Conservation (phyloP, 345 rosid genomes). For the Sonneratia caseolaris region DNA sequence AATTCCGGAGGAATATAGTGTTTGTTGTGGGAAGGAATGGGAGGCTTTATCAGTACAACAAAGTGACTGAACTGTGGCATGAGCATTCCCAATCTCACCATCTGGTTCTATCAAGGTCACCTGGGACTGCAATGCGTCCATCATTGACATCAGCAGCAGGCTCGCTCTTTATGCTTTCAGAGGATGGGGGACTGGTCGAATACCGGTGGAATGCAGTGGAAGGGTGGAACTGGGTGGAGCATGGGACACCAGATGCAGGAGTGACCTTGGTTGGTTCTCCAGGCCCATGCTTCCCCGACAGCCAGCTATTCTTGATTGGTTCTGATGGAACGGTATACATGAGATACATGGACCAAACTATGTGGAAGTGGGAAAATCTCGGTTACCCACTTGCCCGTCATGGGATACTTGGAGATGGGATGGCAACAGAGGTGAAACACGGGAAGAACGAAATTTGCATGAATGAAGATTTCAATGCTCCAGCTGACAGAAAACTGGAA, state of each 20-base stretch:
- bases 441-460: conserved; percentile 20
- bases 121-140: conserved; percentile 46
- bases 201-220: conserved; percentile 56
- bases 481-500: conserved; percentile 11
- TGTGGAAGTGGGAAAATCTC: conserved; percentile 53
- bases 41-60: conserved; percentile 51
- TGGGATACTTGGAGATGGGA: conserved; percentile 12
- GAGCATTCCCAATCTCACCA: conserved; percentile 63
- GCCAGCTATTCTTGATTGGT: conserved; percentile 42
- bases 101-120: conserved; percentile 33
- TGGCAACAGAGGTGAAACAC: conserved; percentile 1
- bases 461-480: conserved; percentile 23
- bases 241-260: conserved; percentile 45
- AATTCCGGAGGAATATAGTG: conserved; percentile 43
- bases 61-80: conserved; percentile 53
- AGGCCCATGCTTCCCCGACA: conserved; percentile 47
- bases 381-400: conserved; percentile 30
- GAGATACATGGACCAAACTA: conserved; percentile 41
- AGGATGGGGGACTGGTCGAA: conserved; percentile 52
- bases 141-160: conserved; percentile 33
- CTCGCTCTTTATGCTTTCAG: conserved; percentile 58
- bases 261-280: conserved; percentile 47
- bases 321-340: conserved; percentile 51
- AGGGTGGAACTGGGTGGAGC: conserved; percentile 67
- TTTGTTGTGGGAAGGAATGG: conserved; percentile 41